Evolutionary conservation across 495 filamentous ascomycete genomes (phyloP).

Genomic region (Talaromyces nanjingensis): DNA sequence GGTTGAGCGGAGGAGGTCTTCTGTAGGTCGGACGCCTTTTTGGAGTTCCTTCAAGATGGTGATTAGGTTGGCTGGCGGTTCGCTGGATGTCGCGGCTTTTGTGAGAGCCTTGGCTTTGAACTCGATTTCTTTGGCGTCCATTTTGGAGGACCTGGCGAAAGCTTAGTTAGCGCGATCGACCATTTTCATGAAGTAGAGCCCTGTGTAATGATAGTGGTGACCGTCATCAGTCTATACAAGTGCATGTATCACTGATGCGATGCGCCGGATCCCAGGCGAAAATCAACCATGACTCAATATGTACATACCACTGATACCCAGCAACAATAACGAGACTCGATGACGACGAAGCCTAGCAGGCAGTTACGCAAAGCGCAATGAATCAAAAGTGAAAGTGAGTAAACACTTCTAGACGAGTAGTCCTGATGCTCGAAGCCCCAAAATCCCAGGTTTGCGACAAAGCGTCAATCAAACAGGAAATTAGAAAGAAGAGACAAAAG

Average conservation of each 20-base stretch:
- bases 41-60: conserved; percentile 69
- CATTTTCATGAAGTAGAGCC: background rate
- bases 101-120: conserved; percentile 62
- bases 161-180: background rate
- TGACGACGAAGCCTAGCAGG: background rate
- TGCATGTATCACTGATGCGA: background rate
- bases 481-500: background rate
- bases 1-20: conserved; percentile 78
- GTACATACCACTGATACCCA: background rate
- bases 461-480: background rate
- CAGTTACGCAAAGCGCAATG: background rate
- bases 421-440: background rate
- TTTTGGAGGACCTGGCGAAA: conserved; percentile 20
- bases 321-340: background rate
- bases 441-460: background rate
- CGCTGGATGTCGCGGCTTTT: conserved; percentile 65
- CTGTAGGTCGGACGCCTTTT: conserved; percentile 70
- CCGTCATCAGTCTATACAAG: background rate
- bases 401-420: background rate
- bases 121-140: conserved; percentile 80
- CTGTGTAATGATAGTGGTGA: background rate
- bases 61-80: conserved; percentile 58
- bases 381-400: background rate
- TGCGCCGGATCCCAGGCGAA: background rate
- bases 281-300: background rate